Evolutionary conservation across 106 monocot genomes (phyloP), one percentile per base, ranked within the genome.

Genomic region (Acanthochlamys bracteata): DNA sequence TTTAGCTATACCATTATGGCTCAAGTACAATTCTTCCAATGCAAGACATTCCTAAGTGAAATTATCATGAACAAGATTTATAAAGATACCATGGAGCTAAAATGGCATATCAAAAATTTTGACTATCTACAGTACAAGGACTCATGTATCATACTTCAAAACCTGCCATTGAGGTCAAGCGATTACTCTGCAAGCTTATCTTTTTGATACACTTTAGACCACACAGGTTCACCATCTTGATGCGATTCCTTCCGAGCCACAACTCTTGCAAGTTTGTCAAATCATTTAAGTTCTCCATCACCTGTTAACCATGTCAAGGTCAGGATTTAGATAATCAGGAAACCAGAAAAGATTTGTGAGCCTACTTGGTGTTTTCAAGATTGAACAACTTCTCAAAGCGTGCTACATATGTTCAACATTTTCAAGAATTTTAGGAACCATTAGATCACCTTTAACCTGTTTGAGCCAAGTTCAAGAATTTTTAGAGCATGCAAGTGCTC

Each of bases 401-500:
- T 14, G 17, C 17, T 49, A 49, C 7, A 49, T 49, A 14, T 49
- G 49, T 49, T 49, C 12, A 49, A 9, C 17, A 17, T 10, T 49
- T 17, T 49, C 49, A 14, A 14, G 49, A 49, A 49, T 12, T 49
- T 49, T 12, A 14, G 15, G 10, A 49, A 49, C 2, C 33, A 17
- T 49, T 1, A 27, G n/a, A 86, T 88, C 57, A 90, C 94, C 69
- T 84, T 80, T 60, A 96, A 73, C 71, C 67, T 73, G 65, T 96
- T 96, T 73, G 90, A 87, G 53, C 95, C 95, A 76, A 96, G 90
- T 79, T 96, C 90, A 69, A 90, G 84, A 66, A 90, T 96, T 63
- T 78, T 71, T 51, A 90, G 61, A 23, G 68, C 69, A 76, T 74
- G 82, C 64, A 96, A 73, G 59, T 88, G 95, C 19, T 84, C 82